Base-by-base conservation (phyloP, 1,284 basidiomycete species). In the Apiotrichum siamense region DNA sequence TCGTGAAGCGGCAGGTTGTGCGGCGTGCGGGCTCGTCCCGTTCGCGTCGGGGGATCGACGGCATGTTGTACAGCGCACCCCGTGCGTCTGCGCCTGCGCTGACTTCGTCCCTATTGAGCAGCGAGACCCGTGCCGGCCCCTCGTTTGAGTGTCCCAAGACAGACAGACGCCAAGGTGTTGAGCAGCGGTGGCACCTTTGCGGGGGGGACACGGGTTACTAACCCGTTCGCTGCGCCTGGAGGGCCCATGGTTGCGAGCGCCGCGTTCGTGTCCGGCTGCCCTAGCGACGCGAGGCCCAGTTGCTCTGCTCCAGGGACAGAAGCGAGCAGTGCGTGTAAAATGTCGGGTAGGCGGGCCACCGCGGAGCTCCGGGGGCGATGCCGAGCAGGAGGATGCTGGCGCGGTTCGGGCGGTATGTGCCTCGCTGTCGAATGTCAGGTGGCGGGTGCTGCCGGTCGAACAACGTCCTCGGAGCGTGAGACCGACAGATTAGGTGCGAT, bases 251-350 rank as follows among this genome's bases (percentile, higher is more conserved):
- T 62, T 29, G 65, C 51, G 47, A 74, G 50, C 17, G 67, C 72
- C 50, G 60, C 62, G 64, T 80, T 79, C 18, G 77, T 75, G 64
- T 83, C 82, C 36, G 76, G 74, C 41, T 81, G 78, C 26, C 82
- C 81, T 21, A 84, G 79, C 21, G 78, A 79, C 44, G 76, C 77
- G 21, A 84, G 77, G 27, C 70, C 82, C 83, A 86, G 76, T 86
- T 86, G 42, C 78, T 77, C 72, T 85, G 68, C 24, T 84, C 79
- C 6, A 82, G 81, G 17, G 79, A 78, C 42, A 86, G 65, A 40
- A 69, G 63, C 9, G 82, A 83, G 73, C 85, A 86, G 68, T 86
- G 85, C 2, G 81, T 80, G 69, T 84, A 84, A 74, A 77, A 83
- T 1, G 75, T 79, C 17, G 69, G 47, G 64, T 83, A 82, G 24